Evolutionary conservation across 768 basidiomycete genomes (phyloP), one percentile per base, ranked within the genome.

Genomic region (Bullera alba): DNA sequence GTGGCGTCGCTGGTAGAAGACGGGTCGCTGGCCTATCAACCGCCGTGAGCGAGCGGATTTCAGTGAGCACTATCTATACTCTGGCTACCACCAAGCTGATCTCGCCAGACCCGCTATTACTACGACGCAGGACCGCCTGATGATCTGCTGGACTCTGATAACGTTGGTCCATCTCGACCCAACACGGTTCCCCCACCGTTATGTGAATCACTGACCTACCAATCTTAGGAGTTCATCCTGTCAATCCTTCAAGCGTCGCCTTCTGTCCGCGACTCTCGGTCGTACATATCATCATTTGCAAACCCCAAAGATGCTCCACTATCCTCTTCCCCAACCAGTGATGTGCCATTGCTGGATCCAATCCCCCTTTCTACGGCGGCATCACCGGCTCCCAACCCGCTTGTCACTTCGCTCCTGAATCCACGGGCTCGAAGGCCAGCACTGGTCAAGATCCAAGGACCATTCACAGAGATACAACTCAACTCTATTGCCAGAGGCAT

Each of bases 401-500:
- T 68, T 62, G 57, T 68, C 83, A 86, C 58, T 5, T 55, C 62
- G 2, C 42, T 69, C 5, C 77, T 92, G n/a, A 78, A 91, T 64
- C 92, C 92, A 5, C 80, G 87, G 46, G 76, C 82, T 50, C 80
- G 83, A 37, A 84, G 88, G 46, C 93, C 95, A 0, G 90, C 92
- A 4, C 81, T 99, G 15, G 92, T 99, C 61, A 97, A 97, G 74
- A 76, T 97, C 2, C 95, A 97, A 71, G 90, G 92, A 8, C 95
- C 95, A 2, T 97, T 97, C 69, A 85, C 82, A 8, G 85, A 93
- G 73, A 79, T 83, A 6, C 95, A 96, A 63, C 81, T 97, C 51
- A 87, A 93, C 58, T 92, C 91, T 70, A 88, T 99, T 59, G 83
- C 86, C 34, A 81, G 85, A 34, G 95, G 95, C 46, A 81, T 99